Conservation (phyloP, 1,284 basidiomycete genomes). For the Pyrrhoderma lamaoense region DNA sequence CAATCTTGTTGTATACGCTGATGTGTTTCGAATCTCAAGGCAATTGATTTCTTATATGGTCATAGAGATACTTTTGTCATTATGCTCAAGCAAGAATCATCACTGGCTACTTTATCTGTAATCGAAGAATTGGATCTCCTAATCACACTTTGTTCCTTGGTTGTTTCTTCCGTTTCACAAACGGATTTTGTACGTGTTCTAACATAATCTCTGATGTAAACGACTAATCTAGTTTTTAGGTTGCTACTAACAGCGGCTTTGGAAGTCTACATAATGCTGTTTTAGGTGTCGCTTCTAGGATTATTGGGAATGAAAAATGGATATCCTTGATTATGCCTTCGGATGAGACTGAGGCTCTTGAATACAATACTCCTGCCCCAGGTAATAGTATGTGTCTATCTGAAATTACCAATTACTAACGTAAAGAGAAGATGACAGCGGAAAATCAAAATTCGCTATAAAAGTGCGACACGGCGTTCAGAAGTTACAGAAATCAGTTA, state of each 20-base stretch:
- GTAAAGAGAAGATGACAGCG: slow-evolving; percentile 38
- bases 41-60: slow-evolving; percentile 65
- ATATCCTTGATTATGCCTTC: slow-evolving; percentile 54
- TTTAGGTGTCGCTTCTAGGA: slow-evolving; percentile 67
- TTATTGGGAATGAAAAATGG: slow-evolving; percentile 61
- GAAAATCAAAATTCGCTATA: slow-evolving; percentile 51
- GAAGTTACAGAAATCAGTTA: slow-evolving; percentile 50
- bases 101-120: slow-evolving; percentile 54
- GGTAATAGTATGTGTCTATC: slow-evolving; percentile 30
- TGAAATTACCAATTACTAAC: slow-evolving; percentile 20
- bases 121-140: slow-evolving; percentile 75
- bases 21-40: slow-evolving; percentile 32
- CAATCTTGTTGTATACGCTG: background rate
- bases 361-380: slow-evolving; percentile 45
- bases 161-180: slow-evolving; percentile 64
- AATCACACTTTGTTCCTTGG: slow-evolving; percentile 57
- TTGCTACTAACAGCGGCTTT: slow-evolving; percentile 63
- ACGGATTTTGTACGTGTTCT: slow-evolving; percentile 61
- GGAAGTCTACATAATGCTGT: slow-evolving; percentile 81
- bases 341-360: slow-evolving; percentile 62
- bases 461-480: slow-evolving; percentile 45
- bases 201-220: slow-evolving; percentile 3
- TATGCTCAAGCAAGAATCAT: slow-evolving; percentile 65
- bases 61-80: slow-evolving; percentile 79
- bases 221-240: slow-evolving; percentile 29